Base-by-base conservation (phyloP, 805 yeast species). In the Saturnispora besseyi region DNA sequence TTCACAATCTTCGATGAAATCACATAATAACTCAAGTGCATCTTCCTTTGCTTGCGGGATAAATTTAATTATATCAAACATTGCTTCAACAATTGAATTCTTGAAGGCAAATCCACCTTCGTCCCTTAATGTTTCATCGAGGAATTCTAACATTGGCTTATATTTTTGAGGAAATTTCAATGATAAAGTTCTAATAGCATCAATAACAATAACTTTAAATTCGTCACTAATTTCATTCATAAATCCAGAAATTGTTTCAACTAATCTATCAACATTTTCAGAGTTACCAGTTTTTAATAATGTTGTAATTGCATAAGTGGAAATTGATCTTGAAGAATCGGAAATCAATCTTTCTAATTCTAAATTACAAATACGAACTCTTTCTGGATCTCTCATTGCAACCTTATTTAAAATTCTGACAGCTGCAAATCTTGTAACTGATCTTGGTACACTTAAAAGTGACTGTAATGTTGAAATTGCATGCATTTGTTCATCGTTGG, bases 1-100 rank as follows among this genome's bases (percentile, higher is more conserved):
- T 70, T 93, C 99, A 71, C 98, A 93, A 73, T 93, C 99, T 70
- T 93, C 99, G 60, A 93, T 93, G 63, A 89, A 90, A 68, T 93
- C 99, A 75, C 98, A 89, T 59, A 93, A 75, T 66, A 84, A 84
- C 69, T 86, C 88, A 61, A 93, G 73, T 22, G 96, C 95, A 45
- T 78, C 67, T 58, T 86, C 93, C 61, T 87, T 79, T 12, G 95
- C 87, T 55, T 75, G 81, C 21, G 96, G 96, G 53, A 88, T 82
- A 62, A 84, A 88, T 57, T 84, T 83, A 59, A 93, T 87, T 67
- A 93, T 76, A 65, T 91, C 98, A 58, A 90, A 87, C 56, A 93
- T 77, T 2, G 98, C 95, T 65, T 90, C 97, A 40, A 93, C 86
- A 57, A 91, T 87, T 43, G 87, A 77, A 48, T 87, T 83, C 69